phyloP scores from a whole-genome alignment of 129 eudicot species.

The Calendula officinalis region DNA sequence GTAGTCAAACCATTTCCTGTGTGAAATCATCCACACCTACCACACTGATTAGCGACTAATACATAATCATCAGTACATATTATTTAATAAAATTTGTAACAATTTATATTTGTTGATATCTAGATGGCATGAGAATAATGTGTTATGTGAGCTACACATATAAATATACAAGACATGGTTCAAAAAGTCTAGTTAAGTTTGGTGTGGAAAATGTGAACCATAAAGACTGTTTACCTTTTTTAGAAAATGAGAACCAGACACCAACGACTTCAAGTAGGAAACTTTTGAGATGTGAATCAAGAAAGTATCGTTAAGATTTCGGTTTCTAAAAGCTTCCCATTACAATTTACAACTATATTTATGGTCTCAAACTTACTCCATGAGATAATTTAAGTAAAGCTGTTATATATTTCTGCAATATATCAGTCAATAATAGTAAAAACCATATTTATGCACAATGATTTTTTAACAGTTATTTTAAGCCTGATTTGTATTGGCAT shows the following conservation, averaged over 20 bases:
- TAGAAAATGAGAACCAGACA: slow-evolving; percentile 16
- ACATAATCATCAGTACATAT: background rate
- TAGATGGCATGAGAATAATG: slow-evolving; percentile 13
- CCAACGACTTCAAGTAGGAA: slow-evolving; percentile 7
- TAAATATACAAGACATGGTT: too few relatives aligned
- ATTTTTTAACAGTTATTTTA: too few relatives aligned
- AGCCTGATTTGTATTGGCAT: too few relatives aligned
- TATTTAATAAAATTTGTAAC: slow-evolving; percentile 2
- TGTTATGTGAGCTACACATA: too few relatives aligned
- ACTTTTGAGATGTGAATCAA: background rate
- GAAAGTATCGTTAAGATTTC: too few relatives aligned
- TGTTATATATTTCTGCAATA: too few relatives aligned
- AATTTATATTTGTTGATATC: slow-evolving; percentile 11
- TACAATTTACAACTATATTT: too few relatives aligned
- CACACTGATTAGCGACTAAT: slow-evolving; percentile 31
- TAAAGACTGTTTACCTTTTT: background rate
- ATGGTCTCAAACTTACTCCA: too few relatives aligned
- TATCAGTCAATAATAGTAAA: too few relatives aligned
- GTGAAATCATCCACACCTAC: slow-evolving; percentile 18
- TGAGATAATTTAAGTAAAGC: too few relatives aligned
- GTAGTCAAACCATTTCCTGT: slow-evolving; percentile 9
- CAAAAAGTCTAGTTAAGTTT: slow-evolving; percentile 4
- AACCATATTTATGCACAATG: too few relatives aligned
- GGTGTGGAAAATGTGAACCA: slow-evolving; percentile 15
- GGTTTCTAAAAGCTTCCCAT: background rate